Conservation (phyloP, 2,329 filamentous ascomycete genomes). For the Aureobasidium sp. region DNA sequence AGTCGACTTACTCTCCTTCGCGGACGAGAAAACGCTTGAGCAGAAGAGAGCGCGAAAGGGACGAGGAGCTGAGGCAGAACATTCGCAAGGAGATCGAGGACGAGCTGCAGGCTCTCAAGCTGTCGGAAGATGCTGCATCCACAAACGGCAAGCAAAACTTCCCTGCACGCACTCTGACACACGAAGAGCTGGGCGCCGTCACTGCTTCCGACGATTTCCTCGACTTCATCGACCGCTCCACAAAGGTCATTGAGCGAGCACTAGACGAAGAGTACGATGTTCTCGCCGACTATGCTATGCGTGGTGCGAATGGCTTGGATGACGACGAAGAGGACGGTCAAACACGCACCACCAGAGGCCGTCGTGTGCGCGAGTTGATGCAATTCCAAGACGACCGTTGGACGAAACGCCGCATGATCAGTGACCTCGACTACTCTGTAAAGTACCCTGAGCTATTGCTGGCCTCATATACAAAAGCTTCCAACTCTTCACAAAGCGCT, state of each 20-base stretch:
- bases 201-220: conserved; percentile 89
- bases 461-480: conserved; percentile 85
- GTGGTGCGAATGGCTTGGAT: conserved; percentile 66
- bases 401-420: conserved; percentile 97
- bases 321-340: conserved; percentile 69
- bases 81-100: conserved; percentile 87
- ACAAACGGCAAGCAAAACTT: conserved; percentile 49
- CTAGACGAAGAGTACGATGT: conserved; percentile 96
- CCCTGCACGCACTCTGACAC: conserved; percentile 69
- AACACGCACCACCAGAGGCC: conserved; percentile 61
- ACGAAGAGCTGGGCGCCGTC: conserved; percentile 83
- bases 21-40: conserved; percentile 65
- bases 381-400: conserved; percentile 94
- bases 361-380: conserved; percentile 75
- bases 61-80: conserved; percentile 82
- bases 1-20: conserved; percentile 47
- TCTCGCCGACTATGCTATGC: conserved; percentile 84
- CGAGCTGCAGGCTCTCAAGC: conserved; percentile 68
- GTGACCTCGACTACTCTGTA: conserved; percentile 87
- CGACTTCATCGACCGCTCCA: conserved; percentile 90
- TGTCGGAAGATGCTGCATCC: conserved; percentile 38
- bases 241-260: conserved; percentile 93
- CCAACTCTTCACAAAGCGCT: conserved; percentile 66
- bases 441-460: conserved; percentile 91
- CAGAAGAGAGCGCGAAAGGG: conserved; percentile 69